Percentiles rank a stretch among this genome's conserved stretches.
Conservation (phyloP, 441 rosid genomes). For the Bruguiera hainesii region DNA sequence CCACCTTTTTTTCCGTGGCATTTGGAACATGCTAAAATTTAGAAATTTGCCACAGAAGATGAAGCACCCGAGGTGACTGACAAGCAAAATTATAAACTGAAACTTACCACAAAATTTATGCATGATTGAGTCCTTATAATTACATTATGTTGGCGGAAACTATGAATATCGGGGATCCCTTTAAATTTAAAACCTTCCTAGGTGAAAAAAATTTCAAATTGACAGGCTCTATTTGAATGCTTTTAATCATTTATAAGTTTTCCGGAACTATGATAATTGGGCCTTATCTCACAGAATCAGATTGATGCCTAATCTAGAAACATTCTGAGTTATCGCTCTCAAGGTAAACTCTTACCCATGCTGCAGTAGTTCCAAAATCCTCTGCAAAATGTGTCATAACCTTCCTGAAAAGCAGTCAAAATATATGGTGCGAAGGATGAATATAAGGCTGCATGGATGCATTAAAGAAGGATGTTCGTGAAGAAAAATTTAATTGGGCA, state of each 20-base stretch:
- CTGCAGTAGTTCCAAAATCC: constrained; percentile 98
- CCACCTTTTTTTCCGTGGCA: too few species aligned
- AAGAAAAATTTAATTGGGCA: neutral
- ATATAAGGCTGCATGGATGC: neutral
- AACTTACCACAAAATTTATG: neutral
- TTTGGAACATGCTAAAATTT: too few species aligned
- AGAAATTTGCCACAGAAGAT: constrained; percentile 5
- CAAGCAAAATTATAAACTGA: neutral
- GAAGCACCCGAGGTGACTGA: neutral
- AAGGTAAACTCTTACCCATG: constrained; percentile 55
- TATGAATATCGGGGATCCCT: neutral
- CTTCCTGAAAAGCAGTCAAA: constrained; percentile 56
- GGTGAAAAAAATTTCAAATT: neutral
- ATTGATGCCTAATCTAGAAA: neutral
- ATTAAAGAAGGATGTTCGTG: neutral
- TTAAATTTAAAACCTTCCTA: neutral
- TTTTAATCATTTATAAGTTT: too few species aligned
- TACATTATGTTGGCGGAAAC: neutral
- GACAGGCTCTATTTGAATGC: too few species aligned
- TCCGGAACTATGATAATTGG: too few species aligned
- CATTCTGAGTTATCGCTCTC: neutral
- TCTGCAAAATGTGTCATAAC: constrained; percentile 80
- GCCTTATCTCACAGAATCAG: too few species aligned
- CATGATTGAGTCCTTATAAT: neutral
- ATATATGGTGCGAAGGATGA: constrained; percentile 1